Evolutionary conservation across 1,284 basidiomycete genomes (phyloP), one percentile per base, ranked within the genome.

Genomic region (Leccinum subspadiceum): DNA sequence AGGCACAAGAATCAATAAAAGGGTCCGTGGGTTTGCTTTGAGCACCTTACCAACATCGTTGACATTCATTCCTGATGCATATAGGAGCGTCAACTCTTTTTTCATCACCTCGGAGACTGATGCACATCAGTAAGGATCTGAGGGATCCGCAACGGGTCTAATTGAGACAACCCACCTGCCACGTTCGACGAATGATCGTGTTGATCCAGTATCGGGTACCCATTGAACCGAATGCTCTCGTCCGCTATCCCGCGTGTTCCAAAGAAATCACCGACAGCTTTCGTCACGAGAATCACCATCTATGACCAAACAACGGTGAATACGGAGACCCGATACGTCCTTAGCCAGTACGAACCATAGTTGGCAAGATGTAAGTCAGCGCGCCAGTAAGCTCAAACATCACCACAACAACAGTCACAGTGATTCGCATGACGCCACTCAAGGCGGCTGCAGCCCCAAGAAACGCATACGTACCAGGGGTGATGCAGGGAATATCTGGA

Each of bases 351-450:
- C 82, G 70, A 66, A 94, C 94, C 97, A 99, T 99, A 4, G 95
- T 97, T 0, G 97, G 97, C 29, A 99, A 78, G 66, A 99, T 97
- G 74, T 99, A 99, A 10, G 95, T 98, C 67, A 99, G 76, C 1
- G 97, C 96, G 8, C 97, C 97, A 1, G 97, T 99, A n/a, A 99
- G 82, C 73, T 99, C 97, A 74, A 98, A 73, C 74, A 99, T 99
- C 76, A 99, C 98, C 57, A 99, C 97, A 2, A 98, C 97, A 2
- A 99, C 95, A 0, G 96, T 94, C 22, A 99, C 94, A 0, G 97
- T 99, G 63, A 98, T 93, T 63, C 96, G 84, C 81, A 98, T 99
- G 57, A 99, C 88, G 26, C 97, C 97, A 60, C 94, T 94, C 26
- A 98, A 78, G n/a, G 94, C 91, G 4, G 96, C 96, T 4, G 94